Conservation (phyloP, 371 early-diverging fungal genomes). For the Capillidium heterosporum region DNA sequence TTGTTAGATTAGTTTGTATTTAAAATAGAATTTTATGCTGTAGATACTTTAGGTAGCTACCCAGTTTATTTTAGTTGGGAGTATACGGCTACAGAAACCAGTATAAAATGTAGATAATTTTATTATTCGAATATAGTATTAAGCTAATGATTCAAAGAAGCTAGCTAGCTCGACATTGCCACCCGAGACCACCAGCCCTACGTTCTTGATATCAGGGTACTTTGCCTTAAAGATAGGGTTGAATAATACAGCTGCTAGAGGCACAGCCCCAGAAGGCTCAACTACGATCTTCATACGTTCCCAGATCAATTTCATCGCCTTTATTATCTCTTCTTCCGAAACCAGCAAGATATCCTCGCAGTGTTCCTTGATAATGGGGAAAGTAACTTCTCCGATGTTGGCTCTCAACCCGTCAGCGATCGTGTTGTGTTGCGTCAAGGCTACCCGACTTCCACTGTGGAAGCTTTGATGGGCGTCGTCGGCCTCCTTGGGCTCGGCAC, state of each 20-base stretch:
- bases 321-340: constrained; percentile 86
- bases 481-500: constrained; percentile 78
- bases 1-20: no score
- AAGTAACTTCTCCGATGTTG: constrained; percentile 74
- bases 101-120: no score
- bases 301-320: constrained; percentile 90
- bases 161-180: neutral
- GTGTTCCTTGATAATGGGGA: constrained; percentile 38
- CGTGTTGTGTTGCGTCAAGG: constrained; percentile 62
- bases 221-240: neutral
- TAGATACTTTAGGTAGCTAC: no score
- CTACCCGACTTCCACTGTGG: constrained; percentile 29
- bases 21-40: no score
- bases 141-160: neutral
- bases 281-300: constrained; percentile 24
- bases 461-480: constrained; percentile 73
- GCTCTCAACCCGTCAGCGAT: constrained; percentile 95
- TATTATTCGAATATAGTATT: no score
- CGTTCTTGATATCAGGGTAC: neutral
- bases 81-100: no score
- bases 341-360: constrained; percentile 74
- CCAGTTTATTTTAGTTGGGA: no score
- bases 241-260: neutral
- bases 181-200: neutral
- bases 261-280: constrained; percentile 13